Percentiles rank a stretch among this genome's conserved stretches.
phyloP scores from a whole-genome alignment of 257 asterid species.

The Solanum sparsipilum region DNA sequence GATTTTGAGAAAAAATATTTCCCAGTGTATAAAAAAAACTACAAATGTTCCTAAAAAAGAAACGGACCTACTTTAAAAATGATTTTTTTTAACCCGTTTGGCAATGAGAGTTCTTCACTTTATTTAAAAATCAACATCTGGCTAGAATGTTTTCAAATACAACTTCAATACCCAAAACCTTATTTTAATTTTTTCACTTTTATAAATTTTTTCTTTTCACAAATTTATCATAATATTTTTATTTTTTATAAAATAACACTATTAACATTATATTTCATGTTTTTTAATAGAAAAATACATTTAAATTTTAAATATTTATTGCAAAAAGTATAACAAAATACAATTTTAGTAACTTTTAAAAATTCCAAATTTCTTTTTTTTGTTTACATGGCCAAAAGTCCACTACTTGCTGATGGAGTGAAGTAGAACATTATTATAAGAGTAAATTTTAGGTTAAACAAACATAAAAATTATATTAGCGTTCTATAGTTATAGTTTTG shows the following conservation, averaged over 20 bases:
- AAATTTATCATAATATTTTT: not conserved
- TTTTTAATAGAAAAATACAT: too few relatives aligned
- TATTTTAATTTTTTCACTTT: not conserved
- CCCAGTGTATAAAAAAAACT: not conserved
- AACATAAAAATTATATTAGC: too few relatives aligned
- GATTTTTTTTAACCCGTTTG: not conserved
- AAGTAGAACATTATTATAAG: not conserved
- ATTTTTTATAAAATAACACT: not conserved
- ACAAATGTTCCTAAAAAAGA: too few relatives aligned
- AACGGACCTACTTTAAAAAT: not conserved
- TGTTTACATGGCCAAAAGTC: not conserved
- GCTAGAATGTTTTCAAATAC: not conserved
- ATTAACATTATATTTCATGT: not conserved
- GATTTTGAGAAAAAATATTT: not conserved
- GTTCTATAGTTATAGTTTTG: too few relatives aligned
- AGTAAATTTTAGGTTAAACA: too few relatives aligned
- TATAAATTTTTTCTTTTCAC: not conserved
- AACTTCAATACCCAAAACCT: too few relatives aligned
- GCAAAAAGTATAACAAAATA: too few relatives aligned
- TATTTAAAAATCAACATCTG: too few relatives aligned
- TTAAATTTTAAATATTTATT: too few relatives aligned
- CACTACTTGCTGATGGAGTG: not conserved
- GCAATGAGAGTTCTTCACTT: not conserved
- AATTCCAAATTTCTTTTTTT: too few relatives aligned
- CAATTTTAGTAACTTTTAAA: too few relatives aligned